Percentiles rank a stretch among this genome's conserved stretches.
These are phyloP conservation scores for Crassisporium funariophilum DNA, from an alignment of 768 basidiomycete species.

Conservation along the genomic window DNA sequence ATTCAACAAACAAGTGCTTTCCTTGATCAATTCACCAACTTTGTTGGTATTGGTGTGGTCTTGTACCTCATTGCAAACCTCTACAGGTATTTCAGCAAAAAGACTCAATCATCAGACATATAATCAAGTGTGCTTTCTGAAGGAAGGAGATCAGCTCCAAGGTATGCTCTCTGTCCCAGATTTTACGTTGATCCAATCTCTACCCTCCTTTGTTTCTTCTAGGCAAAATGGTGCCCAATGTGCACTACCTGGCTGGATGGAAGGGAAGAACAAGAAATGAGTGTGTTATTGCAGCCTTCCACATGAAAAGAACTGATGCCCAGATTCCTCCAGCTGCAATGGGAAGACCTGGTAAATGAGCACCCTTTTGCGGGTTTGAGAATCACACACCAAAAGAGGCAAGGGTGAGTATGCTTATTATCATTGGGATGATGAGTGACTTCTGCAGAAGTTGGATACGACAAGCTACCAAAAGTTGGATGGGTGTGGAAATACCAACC, in stretches of 20 bases:
- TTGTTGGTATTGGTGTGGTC: constrained; percentile 39
- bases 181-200: neutral
- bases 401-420: neutral
- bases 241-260: constrained; percentile 47
- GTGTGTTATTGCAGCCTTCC: constrained; percentile 19
- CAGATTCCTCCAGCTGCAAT: neutral
- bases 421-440: neutral
- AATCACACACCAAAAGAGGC: neutral
- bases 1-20: constrained; percentile 34
- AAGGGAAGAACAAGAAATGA: constrained; percentile 37
- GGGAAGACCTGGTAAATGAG: too few relatives aligned
- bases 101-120: constrained; percentile 44
- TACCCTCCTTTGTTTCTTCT: neutral
- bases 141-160: constrained; percentile 44
- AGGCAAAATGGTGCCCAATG: constrained; percentile 42
- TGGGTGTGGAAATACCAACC: constrained; percentile 2
- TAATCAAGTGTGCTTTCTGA: constrained; percentile 42
- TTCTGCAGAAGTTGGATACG: neutral
- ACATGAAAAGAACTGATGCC: too few relatives aligned
- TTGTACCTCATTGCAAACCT: constrained; percentile 40
- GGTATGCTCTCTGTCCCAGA: constrained; percentile 24
- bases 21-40: constrained; percentile 37
- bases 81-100: constrained; percentile 38
- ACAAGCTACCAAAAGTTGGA: constrained; percentile 4
- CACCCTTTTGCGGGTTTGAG: too few relatives aligned